Conservation (phyloP, 2,329 filamentous ascomycete species). For the Pseudogymnoascus sp. region DNA sequence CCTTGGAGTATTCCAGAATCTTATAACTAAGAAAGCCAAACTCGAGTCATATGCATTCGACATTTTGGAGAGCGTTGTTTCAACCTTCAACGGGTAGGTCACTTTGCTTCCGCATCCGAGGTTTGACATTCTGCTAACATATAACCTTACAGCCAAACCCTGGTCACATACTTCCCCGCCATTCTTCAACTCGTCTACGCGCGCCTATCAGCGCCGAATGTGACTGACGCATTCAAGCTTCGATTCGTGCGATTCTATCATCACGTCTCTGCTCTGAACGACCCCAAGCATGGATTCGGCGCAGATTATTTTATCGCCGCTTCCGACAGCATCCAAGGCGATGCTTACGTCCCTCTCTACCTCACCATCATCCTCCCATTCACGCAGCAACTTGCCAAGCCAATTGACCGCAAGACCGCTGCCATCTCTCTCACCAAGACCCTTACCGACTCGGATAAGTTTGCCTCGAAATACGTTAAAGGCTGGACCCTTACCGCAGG, state of each 20-base stretch:
- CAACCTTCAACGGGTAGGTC: slow-evolving; percentile 61
- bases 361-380: slow-evolving; percentile 77
- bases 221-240: slow-evolving; percentile 71
- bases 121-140: slow-evolving; percentile 22
- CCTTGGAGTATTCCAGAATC: slow-evolving; percentile 91
- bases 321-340: slow-evolving; percentile 72
- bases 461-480: slow-evolving; percentile 73
- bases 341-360: slow-evolving; percentile 79
- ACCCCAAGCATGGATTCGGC: slow-evolving; percentile 71
- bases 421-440: slow-evolving; percentile 92
- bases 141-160: slow-evolving; percentile 39
- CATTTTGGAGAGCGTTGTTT: slow-evolving; percentile 72
- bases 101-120: slow-evolving; percentile 13
- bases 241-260: slow-evolving; percentile 94
- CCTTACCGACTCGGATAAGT: slow-evolving; percentile 74
- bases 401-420: slow-evolving; percentile 85
- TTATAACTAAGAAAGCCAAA: slow-evolving; percentile 51
- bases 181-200: slow-evolving; percentile 79
- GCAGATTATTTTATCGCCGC: slow-evolving; percentile 85
- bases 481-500: slow-evolving; percentile 90
- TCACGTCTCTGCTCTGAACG: slow-evolving; percentile 61
- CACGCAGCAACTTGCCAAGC: slow-evolving; percentile 79
- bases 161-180: slow-evolving; percentile 48
- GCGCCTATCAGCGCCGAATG: slow-evolving; percentile 49
- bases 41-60: slow-evolving; percentile 86